phyloP scores from a whole-genome alignment of 2,329 filamentous ascomycete genomes.

The Rhynchosporium agropyri region DNA sequence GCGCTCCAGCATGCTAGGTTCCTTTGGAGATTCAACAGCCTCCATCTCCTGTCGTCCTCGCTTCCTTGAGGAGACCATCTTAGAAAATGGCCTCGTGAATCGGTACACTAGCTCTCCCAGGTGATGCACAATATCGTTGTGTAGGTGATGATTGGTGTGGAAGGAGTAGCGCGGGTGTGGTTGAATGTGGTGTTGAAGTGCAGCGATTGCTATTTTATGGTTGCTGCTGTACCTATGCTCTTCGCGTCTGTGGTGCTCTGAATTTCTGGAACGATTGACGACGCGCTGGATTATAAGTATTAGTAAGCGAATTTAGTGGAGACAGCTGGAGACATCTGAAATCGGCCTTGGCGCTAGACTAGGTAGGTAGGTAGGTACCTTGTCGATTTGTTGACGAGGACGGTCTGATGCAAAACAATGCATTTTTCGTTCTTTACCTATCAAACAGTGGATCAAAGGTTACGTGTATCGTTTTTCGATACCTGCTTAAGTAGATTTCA shows the following conservation, averaged over 20 bases:
- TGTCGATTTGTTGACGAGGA: not conserved
- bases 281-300: not conserved
- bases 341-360: not conserved
- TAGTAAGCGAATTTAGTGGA: not conserved
- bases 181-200: not conserved
- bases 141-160: not conserved
- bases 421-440: too few species aligned
- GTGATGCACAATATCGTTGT: not conserved
- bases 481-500: too few species aligned
- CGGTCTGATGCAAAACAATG: too few species aligned
- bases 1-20: constrained; percentile 55
- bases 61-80: constrained; percentile 53
- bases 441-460: too few species aligned
- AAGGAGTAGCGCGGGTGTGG: not conserved
- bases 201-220: not conserved
- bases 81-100: constrained; percentile 25
- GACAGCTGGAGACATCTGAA: not conserved
- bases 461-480: too few species aligned
- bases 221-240: not conserved
- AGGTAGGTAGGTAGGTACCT: not conserved
- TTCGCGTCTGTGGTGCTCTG: not conserved
- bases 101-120: not conserved
- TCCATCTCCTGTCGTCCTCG: constrained; percentile 51
- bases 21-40: constrained; percentile 38
- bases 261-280: not conserved